Conservation (phyloP, 805 yeast species). For the Lipomyces spencermartinsiae region DNA sequence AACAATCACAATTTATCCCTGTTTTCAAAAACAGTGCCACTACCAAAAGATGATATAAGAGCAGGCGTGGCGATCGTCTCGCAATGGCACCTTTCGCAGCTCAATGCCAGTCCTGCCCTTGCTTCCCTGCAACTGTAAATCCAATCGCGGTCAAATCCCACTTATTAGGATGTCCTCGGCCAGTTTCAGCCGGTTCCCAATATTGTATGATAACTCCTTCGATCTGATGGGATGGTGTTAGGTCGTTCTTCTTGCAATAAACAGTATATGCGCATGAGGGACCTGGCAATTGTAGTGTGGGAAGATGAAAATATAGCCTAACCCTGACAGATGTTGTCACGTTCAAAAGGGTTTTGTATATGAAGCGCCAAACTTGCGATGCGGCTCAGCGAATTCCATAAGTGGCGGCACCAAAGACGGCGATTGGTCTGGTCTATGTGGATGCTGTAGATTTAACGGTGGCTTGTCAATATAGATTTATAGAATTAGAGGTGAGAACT, state of each 20-base stretch:
- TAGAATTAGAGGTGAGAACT: not conserved
- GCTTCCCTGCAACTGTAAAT: not conserved
- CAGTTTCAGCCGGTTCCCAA: not conserved
- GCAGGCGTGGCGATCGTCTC: not conserved
- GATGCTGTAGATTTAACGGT: not conserved
- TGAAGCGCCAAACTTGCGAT: not conserved
- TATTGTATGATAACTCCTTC: not conserved
- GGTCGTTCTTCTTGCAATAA: not conserved
- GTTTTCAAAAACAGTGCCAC: not conserved
- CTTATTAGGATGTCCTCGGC: not conserved
- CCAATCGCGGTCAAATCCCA: not conserved
- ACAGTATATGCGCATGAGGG: not conserved
- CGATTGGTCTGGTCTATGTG: not conserved
- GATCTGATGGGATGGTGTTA: not conserved
- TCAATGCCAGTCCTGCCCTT: not conserved
- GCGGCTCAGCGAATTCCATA: not conserved
- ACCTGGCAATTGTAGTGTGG: not conserved
- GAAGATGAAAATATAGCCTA: not conserved
- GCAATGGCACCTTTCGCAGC: not conserved
- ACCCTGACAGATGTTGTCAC: not conserved
- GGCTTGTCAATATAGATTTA: not conserved
- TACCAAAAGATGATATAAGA: not conserved
- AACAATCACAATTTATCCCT: not conserved
- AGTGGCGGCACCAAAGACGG: no score
- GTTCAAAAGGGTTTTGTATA: not conserved